Conservation (phyloP, 768 basidiomycete genomes). For the Tylopilus felleus region DNA sequence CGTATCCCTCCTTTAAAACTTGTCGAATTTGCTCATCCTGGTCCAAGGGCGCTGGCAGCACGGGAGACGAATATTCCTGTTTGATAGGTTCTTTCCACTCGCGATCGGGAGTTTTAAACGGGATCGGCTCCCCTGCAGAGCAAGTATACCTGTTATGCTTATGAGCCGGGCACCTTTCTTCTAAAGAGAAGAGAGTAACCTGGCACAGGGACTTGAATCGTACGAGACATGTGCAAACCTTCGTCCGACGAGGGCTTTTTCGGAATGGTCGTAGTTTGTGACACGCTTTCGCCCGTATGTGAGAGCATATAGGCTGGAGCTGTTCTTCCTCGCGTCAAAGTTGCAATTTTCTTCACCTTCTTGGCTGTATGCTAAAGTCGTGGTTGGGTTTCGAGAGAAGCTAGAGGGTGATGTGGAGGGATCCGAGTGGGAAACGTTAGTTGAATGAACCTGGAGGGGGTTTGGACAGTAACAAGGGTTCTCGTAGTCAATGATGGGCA, state of each 20-base stretch:
- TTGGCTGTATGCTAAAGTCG: neutral
- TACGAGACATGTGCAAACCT: neutral
- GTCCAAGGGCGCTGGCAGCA: neutral
- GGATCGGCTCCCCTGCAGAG: too few species aligned
- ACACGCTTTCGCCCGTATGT: neutral
- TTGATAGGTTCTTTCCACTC: neutral
- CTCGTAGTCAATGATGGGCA: constrained; percentile 44
- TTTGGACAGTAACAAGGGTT: constrained; percentile 60
- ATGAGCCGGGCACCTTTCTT: neutral
- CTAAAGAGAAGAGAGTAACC: neutral
- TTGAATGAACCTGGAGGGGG: constrained; percentile 17
- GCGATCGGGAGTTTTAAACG: neutral
- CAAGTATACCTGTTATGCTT: neutral
- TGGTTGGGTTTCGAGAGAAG: neutral
- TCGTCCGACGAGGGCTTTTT: neutral
- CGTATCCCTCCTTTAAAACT: neutral
- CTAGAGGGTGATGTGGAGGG: neutral
- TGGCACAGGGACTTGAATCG: neutral
- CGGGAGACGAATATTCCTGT: neutral
- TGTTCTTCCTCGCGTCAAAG: neutral
- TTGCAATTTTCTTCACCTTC: neutral
- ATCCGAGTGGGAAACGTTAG: neutral
- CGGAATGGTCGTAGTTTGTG: constrained; percentile 2
- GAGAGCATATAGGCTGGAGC: neutral
- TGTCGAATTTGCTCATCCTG: neutral